Conservation (phyloP, 371 early-diverging fungal species). For the Circinella minor region DNA sequence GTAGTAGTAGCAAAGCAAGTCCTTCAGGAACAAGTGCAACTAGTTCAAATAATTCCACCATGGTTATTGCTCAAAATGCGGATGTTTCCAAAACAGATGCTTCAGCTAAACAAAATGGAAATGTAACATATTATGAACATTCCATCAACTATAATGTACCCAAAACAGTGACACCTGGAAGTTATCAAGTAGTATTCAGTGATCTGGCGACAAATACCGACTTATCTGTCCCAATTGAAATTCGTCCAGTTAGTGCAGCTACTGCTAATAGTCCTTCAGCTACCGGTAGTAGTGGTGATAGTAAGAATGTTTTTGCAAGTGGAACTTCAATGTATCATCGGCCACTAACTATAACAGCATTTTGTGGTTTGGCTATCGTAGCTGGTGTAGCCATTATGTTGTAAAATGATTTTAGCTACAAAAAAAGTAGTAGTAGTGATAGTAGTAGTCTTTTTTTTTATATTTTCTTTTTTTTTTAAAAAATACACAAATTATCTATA, state of each 20-base stretch:
- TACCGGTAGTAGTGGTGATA: constrained; percentile 31
- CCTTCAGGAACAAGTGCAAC: background rate
- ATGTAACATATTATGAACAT: constrained; percentile 51
- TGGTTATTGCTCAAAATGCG: constrained; percentile 39
- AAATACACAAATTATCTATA: no score
- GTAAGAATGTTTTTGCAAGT: constrained; percentile 40
- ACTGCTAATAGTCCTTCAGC: constrained; percentile 31
- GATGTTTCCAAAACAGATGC: constrained; percentile 50
- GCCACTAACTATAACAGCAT: constrained; percentile 18
- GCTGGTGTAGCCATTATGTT: constrained; percentile 37
- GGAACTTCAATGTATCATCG: constrained; percentile 17
- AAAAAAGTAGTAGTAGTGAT: background rate
- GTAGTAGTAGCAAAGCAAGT: no score
- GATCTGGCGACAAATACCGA: constrained; percentile 48
- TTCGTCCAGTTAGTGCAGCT: constrained; percentile 43
- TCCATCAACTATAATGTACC: constrained; percentile 52
- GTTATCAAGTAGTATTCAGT: constrained; percentile 45
- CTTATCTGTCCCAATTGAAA: constrained; percentile 49
- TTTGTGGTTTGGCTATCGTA: constrained; percentile 32
- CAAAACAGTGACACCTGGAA: constrained; percentile 37
- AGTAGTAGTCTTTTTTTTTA: no score
- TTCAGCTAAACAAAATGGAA: constrained; percentile 44
- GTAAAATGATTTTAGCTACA: constrained; percentile 15
- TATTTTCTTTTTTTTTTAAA: no score
- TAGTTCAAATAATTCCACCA: background rate